phyloP scores from a whole-genome alignment of 2,329 filamentous ascomycete species.

The Aspergillus tubingensis region DNA sequence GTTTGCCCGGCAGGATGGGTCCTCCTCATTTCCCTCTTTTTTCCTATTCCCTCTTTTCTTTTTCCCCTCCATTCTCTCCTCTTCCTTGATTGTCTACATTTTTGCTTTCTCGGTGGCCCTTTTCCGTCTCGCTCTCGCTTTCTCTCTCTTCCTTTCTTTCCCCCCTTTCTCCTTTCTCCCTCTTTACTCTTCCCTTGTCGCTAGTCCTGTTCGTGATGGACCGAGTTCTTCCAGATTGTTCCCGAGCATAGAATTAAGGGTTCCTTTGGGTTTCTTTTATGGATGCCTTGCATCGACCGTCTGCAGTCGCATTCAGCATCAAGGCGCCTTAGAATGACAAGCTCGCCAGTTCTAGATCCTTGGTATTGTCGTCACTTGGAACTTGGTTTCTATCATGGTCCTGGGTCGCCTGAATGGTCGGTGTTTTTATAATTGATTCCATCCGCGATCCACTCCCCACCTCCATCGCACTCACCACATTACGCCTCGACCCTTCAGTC shows the following conservation, averaged over 20 bases:
- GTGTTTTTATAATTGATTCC: slow-evolving; percentile 3
- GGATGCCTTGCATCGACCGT: slow-evolving; percentile 10
- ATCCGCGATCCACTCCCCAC: not conserved
- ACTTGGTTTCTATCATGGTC: not conserved
- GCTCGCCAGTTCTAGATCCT: not conserved
- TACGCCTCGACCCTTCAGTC: not conserved
- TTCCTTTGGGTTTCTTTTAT: not conserved
- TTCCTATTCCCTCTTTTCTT: not conserved
- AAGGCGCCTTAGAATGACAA: not conserved
- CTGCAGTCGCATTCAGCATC: not conserved
- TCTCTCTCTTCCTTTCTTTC: not conserved
- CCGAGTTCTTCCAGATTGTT: not conserved
- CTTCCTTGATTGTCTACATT: slow-evolving; percentile 3
- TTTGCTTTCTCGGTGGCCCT: slow-evolving; percentile 2
- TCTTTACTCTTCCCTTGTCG: not conserved
- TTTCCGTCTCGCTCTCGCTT: not conserved
- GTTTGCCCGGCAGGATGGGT: not conserved
- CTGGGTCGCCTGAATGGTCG: slow-evolving; percentile 2
- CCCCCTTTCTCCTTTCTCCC: not conserved
- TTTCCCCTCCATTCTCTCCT: slow-evolving; percentile 2
- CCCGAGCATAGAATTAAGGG: slow-evolving; percentile 3
- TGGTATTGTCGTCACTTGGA: not conserved
- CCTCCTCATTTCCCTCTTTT: not conserved
- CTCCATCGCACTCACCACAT: not conserved
- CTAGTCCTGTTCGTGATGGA: slow-evolving; percentile 6